phyloP scores from a whole-genome alignment of 2,329 filamentous ascomycete genomes.

The Cercospora sp. region DNA sequence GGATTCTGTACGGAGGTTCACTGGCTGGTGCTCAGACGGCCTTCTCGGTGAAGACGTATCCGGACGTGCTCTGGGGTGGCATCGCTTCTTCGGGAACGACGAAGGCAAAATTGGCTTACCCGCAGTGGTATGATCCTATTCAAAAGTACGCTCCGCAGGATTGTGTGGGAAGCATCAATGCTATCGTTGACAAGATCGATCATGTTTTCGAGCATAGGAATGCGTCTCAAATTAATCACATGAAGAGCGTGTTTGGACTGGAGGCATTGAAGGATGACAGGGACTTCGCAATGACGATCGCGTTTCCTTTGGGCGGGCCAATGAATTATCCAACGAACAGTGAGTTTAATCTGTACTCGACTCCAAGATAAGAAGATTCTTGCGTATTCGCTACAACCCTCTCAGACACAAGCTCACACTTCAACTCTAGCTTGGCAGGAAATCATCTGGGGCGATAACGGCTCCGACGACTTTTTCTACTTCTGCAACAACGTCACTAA shows the following conservation, averaged over 20 bases:
- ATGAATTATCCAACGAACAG: conserved; percentile 48
- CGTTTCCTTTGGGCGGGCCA: conserved; percentile 38
- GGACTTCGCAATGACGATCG: conserved; percentile 55
- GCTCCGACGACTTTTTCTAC: conserved; percentile 51
- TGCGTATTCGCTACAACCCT: too few relatives aligned
- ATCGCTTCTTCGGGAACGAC: conserved; percentile 79
- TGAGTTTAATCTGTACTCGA: neutral
- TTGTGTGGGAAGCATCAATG: conserved; percentile 60
- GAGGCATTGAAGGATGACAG: conserved; percentile 50
- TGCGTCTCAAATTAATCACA: conserved; percentile 42
- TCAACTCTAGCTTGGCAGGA: conserved; percentile 53
- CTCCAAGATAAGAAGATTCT: too few relatives aligned
- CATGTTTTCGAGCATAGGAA: conserved; percentile 47
- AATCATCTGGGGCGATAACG: conserved; percentile 51
- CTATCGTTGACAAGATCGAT: conserved; percentile 61
- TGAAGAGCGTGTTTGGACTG: conserved; percentile 58
- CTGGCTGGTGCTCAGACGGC: conserved; percentile 48
- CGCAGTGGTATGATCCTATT: conserved; percentile 62
- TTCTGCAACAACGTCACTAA: conserved; percentile 57
- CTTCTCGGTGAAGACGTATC: conserved; percentile 51
- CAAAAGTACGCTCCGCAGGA: conserved; percentile 57
- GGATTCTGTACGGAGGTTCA: conserved; percentile 50
- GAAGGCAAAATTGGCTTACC: conserved; percentile 70
- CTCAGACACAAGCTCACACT: neutral
- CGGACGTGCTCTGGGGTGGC: conserved; percentile 72